Conservation (phyloP, 2,329 filamentous ascomycete species). For the Venturia carpophila region DNA sequence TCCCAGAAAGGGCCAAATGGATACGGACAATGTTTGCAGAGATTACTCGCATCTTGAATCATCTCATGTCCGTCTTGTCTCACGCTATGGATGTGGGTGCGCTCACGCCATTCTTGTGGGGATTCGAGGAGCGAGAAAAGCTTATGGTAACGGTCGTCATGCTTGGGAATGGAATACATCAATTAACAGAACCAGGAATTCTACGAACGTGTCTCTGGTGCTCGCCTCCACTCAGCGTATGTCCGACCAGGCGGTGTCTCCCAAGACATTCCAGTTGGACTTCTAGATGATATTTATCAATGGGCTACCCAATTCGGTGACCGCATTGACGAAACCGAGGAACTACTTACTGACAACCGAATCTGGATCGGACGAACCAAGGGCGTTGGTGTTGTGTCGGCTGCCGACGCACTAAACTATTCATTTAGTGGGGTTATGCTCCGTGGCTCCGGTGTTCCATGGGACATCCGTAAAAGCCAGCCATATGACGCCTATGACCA, state of each 20-base stretch:
- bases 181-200: conserved; percentile 63
- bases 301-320: conserved; percentile 99
- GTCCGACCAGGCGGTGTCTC: conserved; percentile 93
- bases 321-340: conserved; percentile 96
- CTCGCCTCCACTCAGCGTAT: conserved; percentile 94
- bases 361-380: conserved; percentile 96
- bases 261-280: conserved; percentile 86
- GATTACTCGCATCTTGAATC: conserved; percentile 89
- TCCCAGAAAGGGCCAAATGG: conserved; percentile 91
- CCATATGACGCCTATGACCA: conserved; percentile 97
- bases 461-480: conserved; percentile 92
- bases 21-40: conserved; percentile 95
- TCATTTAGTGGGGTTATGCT: conserved; percentile 98
- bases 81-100: conserved; percentile 99
- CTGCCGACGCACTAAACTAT: conserved; percentile 91
- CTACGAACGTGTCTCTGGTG: conserved; percentile 97
- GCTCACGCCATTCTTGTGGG: conserved; percentile 96
- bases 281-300: conserved; percentile 98
- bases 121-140: conserved; percentile 99
- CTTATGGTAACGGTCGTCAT: conserved; percentile 66
- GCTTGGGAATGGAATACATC: background rate
- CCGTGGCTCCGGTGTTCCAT: conserved; percentile 89
- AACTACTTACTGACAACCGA: conserved; percentile 97
- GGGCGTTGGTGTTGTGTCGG: conserved; percentile 83
- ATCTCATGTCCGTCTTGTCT: conserved; percentile 94